Evolutionary conservation across 1,139 yeast genomes (phyloP), one percentile per base, ranked within the genome.

Genomic region (Taiozyma onychis): DNA sequence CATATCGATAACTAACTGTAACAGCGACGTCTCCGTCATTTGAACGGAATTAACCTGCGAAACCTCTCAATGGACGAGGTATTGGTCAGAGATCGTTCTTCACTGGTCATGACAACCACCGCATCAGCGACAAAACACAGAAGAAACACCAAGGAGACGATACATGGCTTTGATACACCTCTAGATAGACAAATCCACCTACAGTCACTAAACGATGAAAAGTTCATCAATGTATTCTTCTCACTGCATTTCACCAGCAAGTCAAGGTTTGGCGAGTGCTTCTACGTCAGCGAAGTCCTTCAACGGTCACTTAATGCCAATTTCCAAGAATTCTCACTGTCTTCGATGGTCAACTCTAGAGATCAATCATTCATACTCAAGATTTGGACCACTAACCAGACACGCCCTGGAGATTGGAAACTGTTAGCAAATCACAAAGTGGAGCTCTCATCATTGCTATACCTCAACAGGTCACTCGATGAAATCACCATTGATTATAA

Each of bases 251-350:
- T 59, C 9, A 57, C 65, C 10, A 35, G 43, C 9, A 30, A 47
- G 14, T 8, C 13, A 10, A 13, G 24, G 9, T 18, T 18, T 7
- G 58, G 56, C 8, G 51, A 48, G 8, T 74, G 76, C 0, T 67
- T 75, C 43, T 74, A 73, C 48, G 64, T 74, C 6, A 74, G 78
- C 53, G 75, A 76, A 52, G 59, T 66, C 10, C 62, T 63, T 13
- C 49, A 59, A 5, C 53, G 65, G 8, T 63, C 71, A 4, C 59
- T 68, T 45, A 66, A 69, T 52, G 71, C 72, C 5, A 67, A 63
- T 42, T 71, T 70, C 54, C 63, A 59, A 22, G 73, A 67, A 47
- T 56, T 67, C n/a, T 65, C 64, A 21, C 43, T 61, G 3, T 30
- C 46, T n/a, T 48, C 48, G 13, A 37, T 37, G 47, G 44, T 47